These are phyloP conservation scores for Phialophora macrospora DNA, from an alignment of 2,329 filamentous ascomycete species.

Conservation along the genomic window DNA sequence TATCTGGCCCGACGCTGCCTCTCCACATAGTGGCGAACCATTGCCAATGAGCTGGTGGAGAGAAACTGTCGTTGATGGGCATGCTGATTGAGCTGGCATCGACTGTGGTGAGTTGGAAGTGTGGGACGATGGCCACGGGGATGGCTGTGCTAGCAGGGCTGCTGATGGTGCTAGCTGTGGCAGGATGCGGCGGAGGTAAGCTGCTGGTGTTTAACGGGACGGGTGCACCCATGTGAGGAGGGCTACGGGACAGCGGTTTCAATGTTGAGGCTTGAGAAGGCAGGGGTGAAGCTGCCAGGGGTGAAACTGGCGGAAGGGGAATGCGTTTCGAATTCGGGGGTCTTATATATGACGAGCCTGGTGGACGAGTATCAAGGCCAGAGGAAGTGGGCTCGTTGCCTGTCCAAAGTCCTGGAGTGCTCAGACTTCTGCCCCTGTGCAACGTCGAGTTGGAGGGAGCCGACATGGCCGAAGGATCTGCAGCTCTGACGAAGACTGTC, in stretches of 20 bases:
- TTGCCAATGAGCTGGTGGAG: constrained; percentile 90
- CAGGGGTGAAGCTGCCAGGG: constrained; percentile 24
- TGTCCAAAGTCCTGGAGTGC: constrained; percentile 20
- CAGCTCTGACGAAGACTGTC: constrained; percentile 26
- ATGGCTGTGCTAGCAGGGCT: constrained; percentile 43
- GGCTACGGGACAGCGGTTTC: constrained; percentile 30
- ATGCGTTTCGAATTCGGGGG: constrained; percentile 31
- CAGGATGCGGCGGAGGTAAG: background rate
- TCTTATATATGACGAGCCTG: constrained; percentile 21
- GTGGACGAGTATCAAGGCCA: constrained; percentile 12
- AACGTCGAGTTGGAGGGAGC: constrained; percentile 17
- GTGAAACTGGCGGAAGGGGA: constrained; percentile 27
- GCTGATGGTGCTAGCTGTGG: background rate
- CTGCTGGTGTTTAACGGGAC: background rate
- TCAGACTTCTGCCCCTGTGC: constrained; percentile 24
- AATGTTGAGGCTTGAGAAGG: constrained; percentile 40
- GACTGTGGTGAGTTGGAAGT: constrained; percentile 79
- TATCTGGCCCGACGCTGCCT: constrained; percentile 78
- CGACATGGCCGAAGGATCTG: constrained; percentile 26
- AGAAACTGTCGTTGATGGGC: constrained; percentile 76
- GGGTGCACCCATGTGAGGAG: constrained; percentile 23
- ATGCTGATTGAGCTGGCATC: constrained; percentile 75
- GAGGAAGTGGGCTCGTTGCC: constrained; percentile 5
- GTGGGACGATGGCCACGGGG: constrained; percentile 76
- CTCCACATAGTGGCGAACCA: constrained; percentile 97